phyloP scores from a whole-genome alignment of 441 rosid genomes.

The Croton laevigatus region DNA sequence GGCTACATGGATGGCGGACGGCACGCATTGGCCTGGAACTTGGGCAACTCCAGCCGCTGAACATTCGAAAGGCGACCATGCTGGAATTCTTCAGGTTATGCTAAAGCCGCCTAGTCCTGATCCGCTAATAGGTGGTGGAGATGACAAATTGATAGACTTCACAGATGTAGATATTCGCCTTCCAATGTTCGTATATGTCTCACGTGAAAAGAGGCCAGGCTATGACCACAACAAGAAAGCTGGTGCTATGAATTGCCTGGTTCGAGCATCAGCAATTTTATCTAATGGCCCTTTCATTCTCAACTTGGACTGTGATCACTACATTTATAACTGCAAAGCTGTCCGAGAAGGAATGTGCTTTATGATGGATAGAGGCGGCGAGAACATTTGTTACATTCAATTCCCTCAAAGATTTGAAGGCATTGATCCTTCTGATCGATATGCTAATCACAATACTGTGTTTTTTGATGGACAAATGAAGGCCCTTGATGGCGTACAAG shows the following conservation, averaged over 20 bases:
- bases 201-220: constrained; percentile 84
- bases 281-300: constrained; percentile 92
- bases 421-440: constrained; percentile 89
- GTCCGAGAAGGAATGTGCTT: constrained; percentile 89
- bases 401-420: constrained; percentile 95
- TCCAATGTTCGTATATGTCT: constrained; percentile 79
- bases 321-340: constrained; percentile 78
- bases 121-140: constrained; percentile 48
- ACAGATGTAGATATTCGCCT: constrained; percentile 68
- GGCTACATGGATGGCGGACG: constrained; percentile 99
- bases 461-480: constrained; percentile 93
- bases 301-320: constrained; percentile 89
- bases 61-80: constrained; percentile 84
- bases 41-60: constrained; percentile 61
- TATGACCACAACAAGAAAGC: constrained; percentile 95
- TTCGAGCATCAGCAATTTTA: constrained; percentile 71
- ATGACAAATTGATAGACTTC: constrained; percentile 70
- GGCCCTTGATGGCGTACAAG: constrained; percentile 90
- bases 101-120: constrained; percentile 86
- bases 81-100: constrained; percentile 87
- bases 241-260: constrained; percentile 88
- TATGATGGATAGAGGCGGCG: constrained; percentile 93
- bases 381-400: constrained; percentile 78
- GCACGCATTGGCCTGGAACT: constrained; percentile 94
- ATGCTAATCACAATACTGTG: constrained; percentile 85